Conservation (phyloP, 208 protist species). For the Sergeia podlipaevii region DNA sequence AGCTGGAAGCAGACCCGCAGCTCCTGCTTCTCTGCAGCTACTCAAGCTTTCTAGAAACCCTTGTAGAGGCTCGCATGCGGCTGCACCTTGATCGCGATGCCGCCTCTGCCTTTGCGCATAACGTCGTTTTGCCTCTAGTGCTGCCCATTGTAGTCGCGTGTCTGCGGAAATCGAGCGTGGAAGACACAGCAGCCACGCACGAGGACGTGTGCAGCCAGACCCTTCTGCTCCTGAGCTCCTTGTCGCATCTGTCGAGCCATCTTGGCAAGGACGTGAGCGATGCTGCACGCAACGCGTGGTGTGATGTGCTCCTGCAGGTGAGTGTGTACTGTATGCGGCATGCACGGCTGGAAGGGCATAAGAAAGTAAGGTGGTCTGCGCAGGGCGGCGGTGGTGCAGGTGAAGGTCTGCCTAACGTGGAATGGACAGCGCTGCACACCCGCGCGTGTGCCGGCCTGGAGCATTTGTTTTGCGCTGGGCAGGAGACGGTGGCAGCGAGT, state of each 20-base stretch:
- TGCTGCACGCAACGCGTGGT: constrained; percentile 14
- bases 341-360: too few relatives aligned
- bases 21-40: constrained; percentile 58
- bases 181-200: constrained; percentile 47
- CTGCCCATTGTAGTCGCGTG: constrained; percentile 28
- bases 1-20: constrained; percentile 36
- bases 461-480: too few relatives aligned
- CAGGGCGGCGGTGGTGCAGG: too few relatives aligned
- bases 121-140: constrained; percentile 27
- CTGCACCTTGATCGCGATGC: constrained; percentile 18
- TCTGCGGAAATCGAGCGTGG: constrained; percentile 23
- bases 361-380: too few relatives aligned
- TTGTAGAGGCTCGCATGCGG: constrained; percentile 38
- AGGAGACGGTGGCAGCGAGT: too few relatives aligned
- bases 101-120: constrained; percentile 25
- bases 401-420: neutral
- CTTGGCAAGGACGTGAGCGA: constrained; percentile 18
- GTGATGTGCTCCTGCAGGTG: constrained; percentile 33
- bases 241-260: constrained; percentile 29
- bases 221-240: constrained; percentile 30
- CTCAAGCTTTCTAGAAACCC: constrained; percentile 37
- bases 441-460: too few relatives aligned
- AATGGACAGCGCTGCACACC: too few relatives aligned
- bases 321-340: constrained; percentile 56
- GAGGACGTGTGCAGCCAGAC: constrained; percentile 47